Evolutionary conservation across 202 grass and related monocot species (phyloP).

Genomic region (Sporobolus alterniflorus): DNA sequence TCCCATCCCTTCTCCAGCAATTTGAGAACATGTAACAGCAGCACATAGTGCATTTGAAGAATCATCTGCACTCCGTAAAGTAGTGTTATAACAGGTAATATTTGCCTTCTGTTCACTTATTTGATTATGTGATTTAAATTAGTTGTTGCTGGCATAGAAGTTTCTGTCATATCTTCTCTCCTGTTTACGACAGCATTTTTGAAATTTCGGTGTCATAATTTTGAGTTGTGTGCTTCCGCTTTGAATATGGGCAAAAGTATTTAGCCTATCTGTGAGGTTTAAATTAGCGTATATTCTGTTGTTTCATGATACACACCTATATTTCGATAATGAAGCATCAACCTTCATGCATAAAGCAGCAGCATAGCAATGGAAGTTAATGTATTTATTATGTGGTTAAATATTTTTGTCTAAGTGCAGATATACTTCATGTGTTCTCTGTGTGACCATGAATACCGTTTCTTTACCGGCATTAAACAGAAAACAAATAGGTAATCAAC

Average conservation of each 20-base stretch:
- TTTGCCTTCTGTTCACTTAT: conserved; percentile 17
- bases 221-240: background rate
- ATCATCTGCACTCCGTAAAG: conserved; percentile 54
- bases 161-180: background rate
- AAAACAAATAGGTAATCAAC: too few relatives aligned
- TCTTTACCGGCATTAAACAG: too few relatives aligned
- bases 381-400: too few relatives aligned
- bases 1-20: conserved; percentile 73
- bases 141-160: background rate
- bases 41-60: conserved; percentile 65
- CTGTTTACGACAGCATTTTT: background rate
- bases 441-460: too few relatives aligned
- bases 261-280: background rate
- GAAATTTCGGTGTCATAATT: background rate
- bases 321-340: too few relatives aligned
- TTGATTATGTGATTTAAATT: conserved; percentile 4
- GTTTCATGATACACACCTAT: too few relatives aligned
- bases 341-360: too few relatives aligned
- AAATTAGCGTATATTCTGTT: background rate
- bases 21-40: conserved; percentile 75
- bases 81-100: conserved; percentile 50
- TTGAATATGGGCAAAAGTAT: background rate
- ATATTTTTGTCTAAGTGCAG: too few relatives aligned
- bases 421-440: too few relatives aligned
- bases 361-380: too few relatives aligned